These are phyloP conservation scores for Echinochloa phyllopogon DNA, from an alignment of 176 grass and related monocot species.

Conservation along the genomic window DNA sequence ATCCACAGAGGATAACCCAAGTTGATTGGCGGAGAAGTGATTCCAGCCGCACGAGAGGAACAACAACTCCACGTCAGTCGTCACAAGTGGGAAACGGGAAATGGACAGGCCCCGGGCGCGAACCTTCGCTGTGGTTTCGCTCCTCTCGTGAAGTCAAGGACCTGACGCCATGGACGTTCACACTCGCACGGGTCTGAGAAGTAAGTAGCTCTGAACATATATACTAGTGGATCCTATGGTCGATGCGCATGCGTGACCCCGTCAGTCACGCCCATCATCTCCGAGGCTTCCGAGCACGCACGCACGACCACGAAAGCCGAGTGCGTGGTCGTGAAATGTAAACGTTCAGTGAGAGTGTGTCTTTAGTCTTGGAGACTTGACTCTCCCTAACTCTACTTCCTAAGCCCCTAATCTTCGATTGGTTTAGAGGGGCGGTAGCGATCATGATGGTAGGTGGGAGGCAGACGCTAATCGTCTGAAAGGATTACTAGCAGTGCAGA, in stretches of 20 bases:
- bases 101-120: not conserved
- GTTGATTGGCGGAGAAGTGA: not conserved
- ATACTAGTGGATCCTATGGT: too few relatives aligned
- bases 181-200: not conserved
- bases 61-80: not conserved
- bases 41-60: not conserved
- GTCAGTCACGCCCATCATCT: too few relatives aligned
- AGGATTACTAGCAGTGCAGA: too few relatives aligned
- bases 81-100: not conserved
- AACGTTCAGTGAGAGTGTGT: too few relatives aligned
- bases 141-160: not conserved
- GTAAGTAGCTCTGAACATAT: too few relatives aligned
- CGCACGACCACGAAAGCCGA: too few relatives aligned
- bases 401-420: not conserved
- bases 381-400: too few relatives aligned
- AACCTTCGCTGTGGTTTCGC: not conserved
- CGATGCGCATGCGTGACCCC: too few relatives aligned
- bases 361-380: not conserved
- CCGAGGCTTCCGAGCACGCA: too few relatives aligned
- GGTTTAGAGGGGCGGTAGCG: not conserved
- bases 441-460: conserved; percentile 8
- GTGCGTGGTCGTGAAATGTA: too few relatives aligned
- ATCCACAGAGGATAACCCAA: not conserved
- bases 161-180: not conserved
- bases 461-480: not conserved